Percentiles rank a stretch among this genome's conserved stretches.
phyloP scores from a whole-genome alignment of 441 rosid genomes.

The Viola pubescens region DNA sequence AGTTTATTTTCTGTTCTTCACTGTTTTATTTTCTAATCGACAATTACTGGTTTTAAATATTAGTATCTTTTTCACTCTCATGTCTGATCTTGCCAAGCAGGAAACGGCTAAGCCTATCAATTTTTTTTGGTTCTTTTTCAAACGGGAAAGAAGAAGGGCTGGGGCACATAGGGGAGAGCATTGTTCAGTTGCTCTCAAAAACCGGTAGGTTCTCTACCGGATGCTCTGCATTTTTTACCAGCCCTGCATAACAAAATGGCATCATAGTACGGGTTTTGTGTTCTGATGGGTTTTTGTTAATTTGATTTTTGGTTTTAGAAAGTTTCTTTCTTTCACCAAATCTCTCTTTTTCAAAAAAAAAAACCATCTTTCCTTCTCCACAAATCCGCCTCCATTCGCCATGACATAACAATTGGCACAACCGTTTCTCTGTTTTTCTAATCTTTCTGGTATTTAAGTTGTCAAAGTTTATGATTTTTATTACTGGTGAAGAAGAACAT shows the following conservation, averaged over 20 bases:
- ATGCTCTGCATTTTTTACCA: constrained; percentile 26
- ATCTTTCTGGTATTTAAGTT: too few relatives aligned
- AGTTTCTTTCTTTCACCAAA: constrained; percentile 1
- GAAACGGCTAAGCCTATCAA: not conserved
- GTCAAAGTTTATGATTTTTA: too few relatives aligned
- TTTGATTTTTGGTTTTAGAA: constrained; percentile 3
- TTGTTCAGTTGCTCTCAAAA: constrained; percentile 41
- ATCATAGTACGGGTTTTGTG: constrained; percentile 63
- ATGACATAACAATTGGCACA: constrained; percentile 22
- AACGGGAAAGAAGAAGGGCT: constrained; percentile 5
- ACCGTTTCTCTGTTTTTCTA: not conserved
- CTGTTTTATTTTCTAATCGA: too few relatives aligned
- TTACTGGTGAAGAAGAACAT: constrained; percentile 12
- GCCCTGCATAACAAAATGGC: constrained; percentile 48
- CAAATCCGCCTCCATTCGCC: constrained; percentile 69
- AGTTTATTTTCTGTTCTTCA: too few relatives aligned
- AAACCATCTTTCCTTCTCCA: constrained; percentile 24
- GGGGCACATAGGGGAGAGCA: constrained; percentile 38
- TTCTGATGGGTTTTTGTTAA: constrained; percentile 14
- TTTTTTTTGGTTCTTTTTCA: not conserved
- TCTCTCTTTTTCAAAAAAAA: not conserved
- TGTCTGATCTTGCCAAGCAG: too few relatives aligned
- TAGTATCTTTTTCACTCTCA: too few relatives aligned
- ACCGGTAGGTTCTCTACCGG: constrained; percentile 62
- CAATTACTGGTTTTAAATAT: too few relatives aligned